Evolutionary conservation across 805 yeast genomes (phyloP).

Genomic region (Pichia nanzhaoensis): DNA sequence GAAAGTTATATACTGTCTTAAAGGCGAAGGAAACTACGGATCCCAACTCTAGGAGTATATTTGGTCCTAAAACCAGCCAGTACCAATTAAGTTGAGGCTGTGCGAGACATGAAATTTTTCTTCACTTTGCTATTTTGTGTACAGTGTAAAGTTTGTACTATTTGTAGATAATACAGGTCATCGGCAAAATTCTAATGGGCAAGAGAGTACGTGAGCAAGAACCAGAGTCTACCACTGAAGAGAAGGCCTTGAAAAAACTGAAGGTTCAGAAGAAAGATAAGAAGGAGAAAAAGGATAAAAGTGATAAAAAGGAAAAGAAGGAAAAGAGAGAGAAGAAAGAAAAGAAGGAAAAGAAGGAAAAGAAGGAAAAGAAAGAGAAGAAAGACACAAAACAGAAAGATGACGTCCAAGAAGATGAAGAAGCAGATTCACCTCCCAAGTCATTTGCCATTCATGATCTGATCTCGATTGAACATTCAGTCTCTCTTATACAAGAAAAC

Average conservation of each 20-base stretch:
- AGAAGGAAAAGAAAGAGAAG: slow-evolving; percentile 6
- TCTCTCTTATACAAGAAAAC: slow-evolving; percentile 45
- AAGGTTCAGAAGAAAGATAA: slow-evolving; percentile 6
- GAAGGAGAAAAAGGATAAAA: slow-evolving; percentile 6
- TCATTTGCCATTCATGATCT: slow-evolving; percentile 12
- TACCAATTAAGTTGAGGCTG: slow-evolving; percentile 17
- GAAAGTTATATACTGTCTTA: slow-evolving; percentile 30
- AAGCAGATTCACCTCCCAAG: not conserved
- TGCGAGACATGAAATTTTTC: slow-evolving; percentile 1
- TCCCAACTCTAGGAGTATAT: slow-evolving; percentile 19
- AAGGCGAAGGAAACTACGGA: slow-evolving; percentile 24
- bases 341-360: slow-evolving; percentile 1
- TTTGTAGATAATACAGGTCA: not conserved
- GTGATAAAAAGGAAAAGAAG: slow-evolving; percentile 6
- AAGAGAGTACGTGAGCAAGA: not conserved
- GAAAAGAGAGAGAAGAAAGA: slow-evolving; percentile 6
- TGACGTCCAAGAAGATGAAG: slow-evolving; percentile 2
- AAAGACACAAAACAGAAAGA: slow-evolving; percentile 2
- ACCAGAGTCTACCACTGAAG: not conserved
- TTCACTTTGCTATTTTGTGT: not conserved
- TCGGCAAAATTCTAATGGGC: not conserved
- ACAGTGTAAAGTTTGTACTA: not conserved
- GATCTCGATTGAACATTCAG: slow-evolving; percentile 42
- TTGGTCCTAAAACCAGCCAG: slow-evolving; percentile 26
- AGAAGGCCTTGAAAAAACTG: slow-evolving; percentile 1